Base-by-base conservation (phyloP, 2,329 filamentous ascomycete species). In the Coniochaeta ligniaria region DNA sequence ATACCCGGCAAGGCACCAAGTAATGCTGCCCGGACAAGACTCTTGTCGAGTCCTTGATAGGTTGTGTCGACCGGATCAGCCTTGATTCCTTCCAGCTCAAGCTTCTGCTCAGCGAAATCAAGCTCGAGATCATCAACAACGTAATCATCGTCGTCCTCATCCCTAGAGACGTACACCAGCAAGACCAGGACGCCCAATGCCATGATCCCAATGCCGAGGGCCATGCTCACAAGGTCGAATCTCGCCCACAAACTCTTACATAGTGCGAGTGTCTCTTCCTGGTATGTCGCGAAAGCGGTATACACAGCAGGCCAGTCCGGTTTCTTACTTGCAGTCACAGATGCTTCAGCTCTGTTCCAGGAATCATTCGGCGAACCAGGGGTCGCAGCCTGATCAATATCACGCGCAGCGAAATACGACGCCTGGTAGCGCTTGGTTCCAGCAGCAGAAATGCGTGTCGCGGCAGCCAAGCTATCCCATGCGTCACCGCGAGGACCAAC, bases 181-280 rank as follows among this genome's bases (percentile, higher is more conserved):
- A 98, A 78, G 6, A 89, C 74, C 2, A 87, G 65, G 24, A 97
- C 81, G 3, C 90, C 87, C 26, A 84, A 75, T 3, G 84, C 80
- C 63, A 96, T 83, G 59, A 96, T 83, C 0, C 74, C 71, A 41
- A 98, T 86, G 55, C 95, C 95, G 64, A 89, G 80, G 16, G 89
- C 70, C 92, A 99, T 99, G 71, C 89, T 90, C 2, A 85, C 81
- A 22, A 96, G 80, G 72, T 99, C 92, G 67, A 99, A 99, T 38
- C 90, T 86, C 24, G 95, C 92, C 95, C 95, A 99, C 17, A 98
- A 78, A 43, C 82, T 83, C 71, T 92, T 90, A 77, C 91, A 98
- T 14, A 94, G 82, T 31, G 80, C 80, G 52, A 99, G 79, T 0
- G 90, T 96, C 70, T 91, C 85, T 33, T 80, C 79, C 71, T 97